Evolutionary conservation across 495 filamentous ascomycete genomes (phyloP).

Genomic region (Penicillium bialowiezense): DNA sequence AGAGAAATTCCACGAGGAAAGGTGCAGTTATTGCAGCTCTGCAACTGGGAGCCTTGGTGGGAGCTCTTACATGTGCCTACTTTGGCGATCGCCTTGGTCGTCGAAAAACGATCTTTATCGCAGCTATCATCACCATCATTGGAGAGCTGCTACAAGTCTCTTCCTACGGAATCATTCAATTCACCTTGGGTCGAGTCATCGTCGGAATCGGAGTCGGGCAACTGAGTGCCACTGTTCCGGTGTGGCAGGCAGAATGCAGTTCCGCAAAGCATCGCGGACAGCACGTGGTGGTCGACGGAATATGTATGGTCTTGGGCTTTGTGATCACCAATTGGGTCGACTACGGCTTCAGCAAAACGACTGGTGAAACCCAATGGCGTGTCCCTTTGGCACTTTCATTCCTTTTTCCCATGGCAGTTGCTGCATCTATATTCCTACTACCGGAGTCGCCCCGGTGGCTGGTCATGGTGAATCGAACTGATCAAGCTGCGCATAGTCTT

Average conservation of each 20-base stretch:
- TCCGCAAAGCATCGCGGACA: conserved; percentile 39
- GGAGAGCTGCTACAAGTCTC: conserved; percentile 50
- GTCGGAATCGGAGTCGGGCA: conserved; percentile 59
- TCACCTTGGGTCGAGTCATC: conserved; percentile 46
- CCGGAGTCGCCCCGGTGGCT: conserved; percentile 52
- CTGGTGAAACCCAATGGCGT: conserved; percentile 44
- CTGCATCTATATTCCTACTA: conserved; percentile 45
- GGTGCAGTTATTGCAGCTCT: conserved; percentile 43
- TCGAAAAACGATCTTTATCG: conserved; percentile 53
- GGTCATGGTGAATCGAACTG: conserved; percentile 27
- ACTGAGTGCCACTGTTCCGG: conserved; percentile 56
- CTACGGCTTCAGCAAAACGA: conserved; percentile 45
- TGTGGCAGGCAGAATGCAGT: conserved; percentile 43
- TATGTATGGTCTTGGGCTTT: conserved; percentile 55
- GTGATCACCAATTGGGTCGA: conserved; percentile 56
- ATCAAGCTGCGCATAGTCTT: conserved; percentile 29
- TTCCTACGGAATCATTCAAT: conserved; percentile 35
- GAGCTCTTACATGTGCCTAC: conserved; percentile 35
- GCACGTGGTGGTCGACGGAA: conserved; percentile 45
- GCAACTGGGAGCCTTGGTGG: conserved; percentile 42
- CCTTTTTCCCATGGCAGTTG: conserved; percentile 41
- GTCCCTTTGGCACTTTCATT: conserved; percentile 47
- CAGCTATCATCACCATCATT: conserved; percentile 44
- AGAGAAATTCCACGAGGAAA: conserved; percentile 29
- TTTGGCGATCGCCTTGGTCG: conserved; percentile 51